These are phyloP conservation scores for Dioszegia crocea DNA, from an alignment of 768 basidiomycete species.

Conservation along the genomic window DNA sequence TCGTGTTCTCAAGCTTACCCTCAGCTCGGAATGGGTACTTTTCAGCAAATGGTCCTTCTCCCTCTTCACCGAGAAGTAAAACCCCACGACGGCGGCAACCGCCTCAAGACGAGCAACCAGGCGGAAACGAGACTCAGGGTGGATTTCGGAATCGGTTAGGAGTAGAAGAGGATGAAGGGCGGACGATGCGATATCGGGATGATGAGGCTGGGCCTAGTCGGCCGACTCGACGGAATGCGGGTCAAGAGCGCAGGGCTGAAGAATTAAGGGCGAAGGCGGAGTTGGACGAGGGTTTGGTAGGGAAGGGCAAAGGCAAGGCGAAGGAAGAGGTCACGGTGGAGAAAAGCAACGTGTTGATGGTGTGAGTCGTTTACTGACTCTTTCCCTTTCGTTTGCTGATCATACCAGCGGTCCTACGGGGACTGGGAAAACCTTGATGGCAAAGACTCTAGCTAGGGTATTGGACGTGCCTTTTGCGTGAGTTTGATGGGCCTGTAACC, in stretches of 20 bases:
- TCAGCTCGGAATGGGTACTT: slow-evolving; percentile 40
- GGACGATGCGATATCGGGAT: background rate
- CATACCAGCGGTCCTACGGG: slow-evolving; percentile 45
- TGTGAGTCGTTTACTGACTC: slow-evolving; percentile 58
- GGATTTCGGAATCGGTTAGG: background rate
- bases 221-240: background rate
- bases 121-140: background rate
- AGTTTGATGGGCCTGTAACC: too few relatives aligned
- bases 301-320: slow-evolving; percentile 13
- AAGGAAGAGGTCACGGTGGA: slow-evolving; percentile 57
- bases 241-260: background rate
- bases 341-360: slow-evolving; percentile 91
- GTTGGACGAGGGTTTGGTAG: slow-evolving; percentile 5
- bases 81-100: background rate
- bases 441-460: slow-evolving; percentile 83
- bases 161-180: background rate
- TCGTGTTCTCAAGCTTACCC: background rate
- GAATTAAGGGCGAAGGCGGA: slow-evolving; percentile 10
- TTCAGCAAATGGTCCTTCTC: slow-evolving; percentile 13
- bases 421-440: slow-evolving; percentile 80
- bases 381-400: background rate
- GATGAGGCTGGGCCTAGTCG: slow-evolving; percentile 6
- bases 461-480: slow-evolving; percentile 87
- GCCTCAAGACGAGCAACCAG: background rate
- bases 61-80: background rate